Evolutionary conservation across 2,329 filamentous ascomycete genomes (phyloP), one percentile per base, ranked within the genome.

Genomic region (Aquanectria penicillioides): DNA sequence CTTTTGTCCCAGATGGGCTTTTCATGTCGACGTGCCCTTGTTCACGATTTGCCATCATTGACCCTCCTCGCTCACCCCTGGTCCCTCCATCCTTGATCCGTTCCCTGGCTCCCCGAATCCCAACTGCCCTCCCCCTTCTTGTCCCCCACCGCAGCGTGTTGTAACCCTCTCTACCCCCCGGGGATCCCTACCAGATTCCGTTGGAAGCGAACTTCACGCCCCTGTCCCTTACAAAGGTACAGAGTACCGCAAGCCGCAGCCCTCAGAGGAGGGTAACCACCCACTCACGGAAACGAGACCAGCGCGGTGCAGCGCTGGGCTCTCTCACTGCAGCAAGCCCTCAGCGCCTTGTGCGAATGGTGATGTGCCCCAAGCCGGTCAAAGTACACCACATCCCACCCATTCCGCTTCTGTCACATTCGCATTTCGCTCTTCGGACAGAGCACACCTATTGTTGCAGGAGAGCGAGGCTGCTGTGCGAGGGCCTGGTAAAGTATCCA

Each of bases 191-290:
- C 59, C 46, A 62, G 59, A 59, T 62, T 59, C 53, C 62, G 59
- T 47, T 63, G 65, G 65, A 62, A 68, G 63, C 61, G 62, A 68
- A 59, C 61, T 43, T 68, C 49, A 50, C 61, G 38, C 52, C 66
- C 65, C 48, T 64, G 62, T 62, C 61, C 52, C 48, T 37, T 50
- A 52, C 59, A n/a, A 51, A 36, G 47, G 41, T 51, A 51, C 38
- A 41, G 40, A 49, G 57, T 66, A 64, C 56, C 57, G 55, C 61
- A 57, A 66, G 49, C 60, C 57, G 61, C 60, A 54, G 63, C 65
- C 61, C 62, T 58, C 51, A 40, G 38, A n/a, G 15, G 46, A 47
- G 50, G 59, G 50, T 31, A 28, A 41, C 44, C 36, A 28, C 36
- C 37, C 37, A 50, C 33, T 29, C 23, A 26, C 18, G 29, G 38